Percentiles rank a stretch among this genome's conserved stretches.
Conservation (phyloP, 2,329 filamentous ascomycete genomes). For the Diaporthe australafricana region DNA sequence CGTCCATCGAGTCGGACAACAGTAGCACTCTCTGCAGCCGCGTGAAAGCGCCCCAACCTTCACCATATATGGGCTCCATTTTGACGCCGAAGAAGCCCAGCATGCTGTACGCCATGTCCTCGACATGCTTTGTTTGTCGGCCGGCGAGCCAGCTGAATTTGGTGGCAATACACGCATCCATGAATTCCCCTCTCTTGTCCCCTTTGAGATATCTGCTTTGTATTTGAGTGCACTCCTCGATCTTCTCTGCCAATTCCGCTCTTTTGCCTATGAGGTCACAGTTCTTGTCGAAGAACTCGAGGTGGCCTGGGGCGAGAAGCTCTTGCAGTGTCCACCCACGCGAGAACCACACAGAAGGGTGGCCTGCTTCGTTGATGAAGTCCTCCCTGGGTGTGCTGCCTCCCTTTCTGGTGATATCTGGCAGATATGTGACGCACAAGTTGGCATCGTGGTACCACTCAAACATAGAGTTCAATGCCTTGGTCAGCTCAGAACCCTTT, state of each 20-base stretch:
- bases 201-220: not conserved
- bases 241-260: not conserved
- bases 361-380: not conserved
- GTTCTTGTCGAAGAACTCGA: not conserved
- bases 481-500: not conserved
- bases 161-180: constrained; percentile 40
- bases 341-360: not conserved
- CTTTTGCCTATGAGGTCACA: not conserved
- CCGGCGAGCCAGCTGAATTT: constrained; percentile 51
- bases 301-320: not conserved
- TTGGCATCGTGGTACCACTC: constrained; percentile 17
- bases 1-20: not conserved
- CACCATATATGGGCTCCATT: constrained; percentile 52
- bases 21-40: constrained; percentile 51
- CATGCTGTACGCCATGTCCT: constrained; percentile 50
- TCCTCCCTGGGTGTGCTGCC: not conserved
- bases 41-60: constrained; percentile 48
- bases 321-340: not conserved
- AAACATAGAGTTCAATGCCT: constrained; percentile 27
- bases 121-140: constrained; percentile 44
- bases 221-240: not conserved
- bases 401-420: not conserved
- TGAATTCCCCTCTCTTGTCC: not conserved
- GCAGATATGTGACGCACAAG: constrained; percentile 22
- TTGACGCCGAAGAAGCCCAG: constrained; percentile 50